Percentiles rank a stretch among this genome's conserved stretches.
These are phyloP conservation scores for Chalara sp. DNA, from an alignment of 2,329 filamentous ascomycete genomes.

Conservation along the genomic window DNA sequence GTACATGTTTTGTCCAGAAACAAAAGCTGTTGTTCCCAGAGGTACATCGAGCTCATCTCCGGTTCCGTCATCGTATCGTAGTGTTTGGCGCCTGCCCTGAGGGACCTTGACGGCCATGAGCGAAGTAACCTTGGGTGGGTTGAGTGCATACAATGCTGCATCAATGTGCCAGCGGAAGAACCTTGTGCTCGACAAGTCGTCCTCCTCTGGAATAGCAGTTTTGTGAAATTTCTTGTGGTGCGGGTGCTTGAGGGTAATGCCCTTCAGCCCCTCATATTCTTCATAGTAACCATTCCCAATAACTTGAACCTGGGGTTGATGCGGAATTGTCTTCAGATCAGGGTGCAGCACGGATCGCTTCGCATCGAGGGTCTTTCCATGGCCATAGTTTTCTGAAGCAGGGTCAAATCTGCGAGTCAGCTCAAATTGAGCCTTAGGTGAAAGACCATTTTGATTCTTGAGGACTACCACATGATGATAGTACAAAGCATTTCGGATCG, in stretches of 20 bases:
- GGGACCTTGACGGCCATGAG: conserved; percentile 70
- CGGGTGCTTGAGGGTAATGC: conserved; percentile 65
- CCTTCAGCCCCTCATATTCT: conserved; percentile 62
- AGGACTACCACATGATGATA: conserved; percentile 63
- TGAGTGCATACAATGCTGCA: conserved; percentile 66
- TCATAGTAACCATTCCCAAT: conserved; percentile 69
- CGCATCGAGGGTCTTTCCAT: conserved; percentile 66
- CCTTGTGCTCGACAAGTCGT: conserved; percentile 49
- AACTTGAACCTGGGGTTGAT: conserved; percentile 74
- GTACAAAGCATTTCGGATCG: conserved; percentile 61
- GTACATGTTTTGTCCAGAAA: conserved; percentile 62
- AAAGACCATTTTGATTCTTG: conserved; percentile 57
- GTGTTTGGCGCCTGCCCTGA: conserved; percentile 54
- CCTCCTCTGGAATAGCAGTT: conserved; percentile 52
- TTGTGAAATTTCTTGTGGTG: conserved; percentile 73
- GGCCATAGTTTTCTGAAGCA: conserved; percentile 57
- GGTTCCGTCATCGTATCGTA: conserved; percentile 68
- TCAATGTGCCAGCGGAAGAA: conserved; percentile 81
- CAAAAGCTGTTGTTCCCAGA: conserved; percentile 71
- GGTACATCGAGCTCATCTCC: conserved; percentile 60
- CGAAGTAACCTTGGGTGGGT: conserved; percentile 67
- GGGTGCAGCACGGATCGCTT: conserved; percentile 61
- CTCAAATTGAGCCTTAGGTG: conserved; percentile 66
- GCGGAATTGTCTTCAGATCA: conserved; percentile 72
- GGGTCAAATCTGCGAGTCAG: conserved; percentile 71